Percentiles rank a stretch among this genome's conserved stretches.
These are phyloP conservation scores for Quercus gilva DNA, from an alignment of 306 rosid species.

Conservation along the genomic window DNA sequence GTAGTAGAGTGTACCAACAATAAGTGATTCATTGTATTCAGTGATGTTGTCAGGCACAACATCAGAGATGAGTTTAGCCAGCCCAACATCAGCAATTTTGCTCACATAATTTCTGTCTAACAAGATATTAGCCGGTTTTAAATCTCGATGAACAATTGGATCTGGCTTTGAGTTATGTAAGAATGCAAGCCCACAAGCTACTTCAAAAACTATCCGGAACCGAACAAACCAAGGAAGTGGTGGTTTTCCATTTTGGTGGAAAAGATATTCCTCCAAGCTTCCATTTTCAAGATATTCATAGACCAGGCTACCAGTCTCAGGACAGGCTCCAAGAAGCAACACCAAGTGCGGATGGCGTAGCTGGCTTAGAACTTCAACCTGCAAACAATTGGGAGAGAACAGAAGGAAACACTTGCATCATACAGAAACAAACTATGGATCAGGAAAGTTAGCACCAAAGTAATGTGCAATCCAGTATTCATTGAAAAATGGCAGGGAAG, in stretches of 20 bases:
- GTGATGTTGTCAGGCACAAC: constrained; percentile 78
- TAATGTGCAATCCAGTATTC: constrained; percentile 6
- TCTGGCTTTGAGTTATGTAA: constrained; percentile 83
- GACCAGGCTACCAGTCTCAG: constrained; percentile 77
- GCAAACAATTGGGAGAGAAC: constrained; percentile 29
- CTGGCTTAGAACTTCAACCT: constrained; percentile 93
- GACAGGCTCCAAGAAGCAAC: constrained; percentile 94
- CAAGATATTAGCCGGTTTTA: constrained; percentile 91
- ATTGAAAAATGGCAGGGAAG: constrained; percentile 7
- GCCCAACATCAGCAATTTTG: constrained; percentile 90
- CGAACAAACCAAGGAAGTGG: constrained; percentile 82
- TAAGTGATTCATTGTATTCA: constrained; percentile 72
- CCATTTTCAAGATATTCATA: constrained; percentile 93
- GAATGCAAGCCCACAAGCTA: constrained; percentile 87
- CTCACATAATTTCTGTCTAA: constrained; percentile 72
- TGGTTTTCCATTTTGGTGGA: constrained; percentile 42
- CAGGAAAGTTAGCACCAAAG: constrained; percentile 14
- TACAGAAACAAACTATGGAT: constrained; percentile 9
- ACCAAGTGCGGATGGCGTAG: constrained; percentile 87
- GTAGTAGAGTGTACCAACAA: constrained; percentile 90
- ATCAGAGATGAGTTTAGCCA: constrained; percentile 75
- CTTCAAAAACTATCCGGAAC: constrained; percentile 65
- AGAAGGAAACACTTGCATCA: constrained; percentile 9
- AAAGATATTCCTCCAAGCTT: constrained; percentile 71
- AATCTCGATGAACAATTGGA: constrained; percentile 86